phyloP scores from a whole-genome alignment of 805 yeast genomes.

The Saccharomycopsis schoenii region DNA sequence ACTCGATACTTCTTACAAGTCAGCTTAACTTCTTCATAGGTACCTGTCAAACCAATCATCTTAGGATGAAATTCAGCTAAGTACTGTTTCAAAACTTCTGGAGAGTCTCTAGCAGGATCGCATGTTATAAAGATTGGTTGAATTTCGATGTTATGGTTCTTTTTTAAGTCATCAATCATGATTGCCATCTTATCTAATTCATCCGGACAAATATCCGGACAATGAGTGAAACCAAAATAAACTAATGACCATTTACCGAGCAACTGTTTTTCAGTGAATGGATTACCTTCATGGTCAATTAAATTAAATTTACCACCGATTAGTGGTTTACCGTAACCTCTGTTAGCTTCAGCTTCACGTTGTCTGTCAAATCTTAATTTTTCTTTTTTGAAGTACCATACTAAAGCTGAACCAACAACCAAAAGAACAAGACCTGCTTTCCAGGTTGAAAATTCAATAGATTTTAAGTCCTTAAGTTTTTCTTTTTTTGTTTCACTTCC shows the following conservation, averaged over 20 bases:
- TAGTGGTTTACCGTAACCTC: conserved; percentile 85
- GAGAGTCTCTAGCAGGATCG: conserved; percentile 92
- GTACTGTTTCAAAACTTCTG: conserved; percentile 75
- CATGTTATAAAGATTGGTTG: conserved; percentile 93
- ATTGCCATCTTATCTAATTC: conserved; percentile 86
- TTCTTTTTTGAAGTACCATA: conserved; percentile 63
- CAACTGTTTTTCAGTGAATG: conserved; percentile 70
- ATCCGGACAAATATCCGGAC: conserved; percentile 98
- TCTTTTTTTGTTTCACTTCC: conserved; percentile 30
- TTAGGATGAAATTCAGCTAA: conserved; percentile 82
- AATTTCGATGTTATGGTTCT: conserved; percentile 42
- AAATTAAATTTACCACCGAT: conserved; percentile 86
- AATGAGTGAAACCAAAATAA: conserved; percentile 95
- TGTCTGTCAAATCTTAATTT: conserved; percentile 66
- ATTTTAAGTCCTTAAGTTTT: conserved; percentile 29
- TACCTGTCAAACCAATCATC: conserved; percentile 85
- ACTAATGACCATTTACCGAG: conserved; percentile 70
- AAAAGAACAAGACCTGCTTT: conserved; percentile 63
- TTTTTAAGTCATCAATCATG: conserved; percentile 50
- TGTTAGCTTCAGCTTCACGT: conserved; percentile 72
- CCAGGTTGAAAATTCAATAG: conserved; percentile 76
- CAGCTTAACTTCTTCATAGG: conserved; percentile 73
- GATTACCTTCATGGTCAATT: conserved; percentile 57
- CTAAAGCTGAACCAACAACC: conserved; percentile 60
- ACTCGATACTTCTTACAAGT: conserved; percentile 88